Evolutionary conservation across 768 basidiomycete species (phyloP), one percentile per base, ranked within the genome.

Genomic region (Thelephora ganbajun): DNA sequence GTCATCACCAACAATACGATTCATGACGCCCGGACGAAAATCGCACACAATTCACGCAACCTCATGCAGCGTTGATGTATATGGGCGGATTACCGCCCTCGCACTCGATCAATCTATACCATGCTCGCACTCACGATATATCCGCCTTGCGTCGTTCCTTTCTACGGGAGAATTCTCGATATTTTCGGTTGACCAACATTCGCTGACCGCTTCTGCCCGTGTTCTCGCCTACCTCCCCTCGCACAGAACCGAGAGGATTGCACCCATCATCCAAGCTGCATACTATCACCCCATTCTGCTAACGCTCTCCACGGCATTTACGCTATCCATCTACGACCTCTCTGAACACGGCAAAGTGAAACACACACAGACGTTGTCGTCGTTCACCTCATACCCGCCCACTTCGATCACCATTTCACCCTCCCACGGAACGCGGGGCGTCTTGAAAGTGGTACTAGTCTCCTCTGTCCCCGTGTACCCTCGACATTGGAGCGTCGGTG

Each of bases 381-480:
- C 85, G 1, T 88, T 83, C 62, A 81, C 83, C 7, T 85, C 83
- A 2, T 80, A 79, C 59, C 83, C 83, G 1, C 87, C 88, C 1
- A 75, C 78, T 3, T 88, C 85, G 3, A 63, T 90, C n/a, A 75
- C 87, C n/a, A 64, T 90, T 42, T 84, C 86, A 19, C 74, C 76
- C 19, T 70, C 78, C 14, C 56, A 73, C 9, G 59, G 65, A 11
- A 72, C 66, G 23, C 39, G 12, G 2, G 9, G 14, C 22, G 16
- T 14, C 18, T 90, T 83, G 65, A 88, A 80, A 58, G 71, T 90
- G 45, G 67, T 89, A 22, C 62, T 90, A 54, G 76, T 80, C 14
- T 87, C 88, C 62, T 69, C 83, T 16, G 68, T 78, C 33, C 85
- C 84, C 26, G 80, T 90, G 37, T 89, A 84, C 59, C 87, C 87